Evolutionary conservation across 2,329 filamentous ascomycete species (phyloP), one percentile per base, ranked within the genome.

Genomic region (Diaporthe sp.): DNA sequence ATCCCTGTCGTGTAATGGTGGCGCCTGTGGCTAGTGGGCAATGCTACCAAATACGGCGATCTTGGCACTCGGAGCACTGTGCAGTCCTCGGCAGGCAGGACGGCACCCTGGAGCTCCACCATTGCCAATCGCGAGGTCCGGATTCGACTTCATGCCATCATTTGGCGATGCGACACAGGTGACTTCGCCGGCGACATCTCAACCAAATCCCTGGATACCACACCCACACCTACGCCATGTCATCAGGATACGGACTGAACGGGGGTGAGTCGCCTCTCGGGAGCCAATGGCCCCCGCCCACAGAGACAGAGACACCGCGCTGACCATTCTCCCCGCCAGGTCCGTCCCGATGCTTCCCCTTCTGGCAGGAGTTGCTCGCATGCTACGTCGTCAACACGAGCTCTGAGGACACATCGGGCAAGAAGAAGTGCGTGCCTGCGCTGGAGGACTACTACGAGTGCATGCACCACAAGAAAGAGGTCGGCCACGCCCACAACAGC

Each of bases 371-470:
- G 87, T 92, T 98, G 79, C 94, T 99, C 84, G 95, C 95, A 82
- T 99, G 97, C 92, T 99, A 99, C 86, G 95, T 98, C 77, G 93
- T 98, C 83, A 98, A 98, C 88, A 95, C 95, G 74, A 91, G 90
- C 79, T 88, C 93, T 78, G 94, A 96, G 74, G 94, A 96, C 82
- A 89, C 92, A 79, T 91, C 92, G 22, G 95, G 95, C 80, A 97
- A 96, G 88, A 94, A 92, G 85, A 98, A 98, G 87, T 99, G 97
- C 85, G 87, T 90, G 25, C 93, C 94, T 22, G 91, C 92, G 6
- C 89, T 98, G 79, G 97, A 99, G 85, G 97, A 99, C 84, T 99
- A 99, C 89, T 98, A 98, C 85, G 97, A 99, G 88, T 99, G 97
- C 86, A 88, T 99, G 83, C 97, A 99, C 85, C 97, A 99, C 89